Evolutionary conservation across 192 early-diverging fungal genomes (phyloP), one percentile per base, ranked within the genome.

Genomic region (Coemansia interrupta): DNA sequence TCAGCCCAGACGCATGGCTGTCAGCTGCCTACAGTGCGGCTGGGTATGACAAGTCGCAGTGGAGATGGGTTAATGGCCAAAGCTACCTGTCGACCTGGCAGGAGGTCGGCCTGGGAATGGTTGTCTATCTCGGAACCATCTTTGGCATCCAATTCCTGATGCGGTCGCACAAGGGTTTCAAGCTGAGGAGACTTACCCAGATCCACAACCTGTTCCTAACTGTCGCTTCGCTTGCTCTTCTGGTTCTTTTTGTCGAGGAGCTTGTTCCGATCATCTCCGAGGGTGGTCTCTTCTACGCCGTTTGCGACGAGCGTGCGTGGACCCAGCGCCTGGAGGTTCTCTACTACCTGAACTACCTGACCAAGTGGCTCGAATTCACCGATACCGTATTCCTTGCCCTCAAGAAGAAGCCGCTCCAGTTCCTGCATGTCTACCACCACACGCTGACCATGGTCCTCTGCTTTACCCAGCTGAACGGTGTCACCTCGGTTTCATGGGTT

Each of bases 401-500:
- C 29, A 89, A 85, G 76, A 89, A 89, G 85, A 92, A 90, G 86
- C 83, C 83, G 17, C 83, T 91, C 51, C 90, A 89, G 75, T 96
- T 96, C 80, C 78, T 96, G 52, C 94, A 96, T 58, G 89, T 88
- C 52, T 96, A 89, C 82, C 93, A 96, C 81, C 93, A 96, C 80
- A 84, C 89, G 18, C 82, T 91, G 83, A 94, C 92, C 48, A 87
- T 90, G 84, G 80, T 87, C 46, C 87, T 94, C 18, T 93, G 91
- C 79, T 93, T 82, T 59, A 82, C 84, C 45, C 90, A 94, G 79
- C 84, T 94, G 26, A 80, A 81, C 45, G 89, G 90, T 4, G 57
- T 56, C 30, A 87, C 87, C 28, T 83, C 89, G 14, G 87, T 92
- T 18, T 80, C 78, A 20, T 80, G 72, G 68, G 78, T 80, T 18